Base-by-base conservation (phyloP, 2,329 filamentous ascomycete genomes). In the Myrmaecium sp. region DNA sequence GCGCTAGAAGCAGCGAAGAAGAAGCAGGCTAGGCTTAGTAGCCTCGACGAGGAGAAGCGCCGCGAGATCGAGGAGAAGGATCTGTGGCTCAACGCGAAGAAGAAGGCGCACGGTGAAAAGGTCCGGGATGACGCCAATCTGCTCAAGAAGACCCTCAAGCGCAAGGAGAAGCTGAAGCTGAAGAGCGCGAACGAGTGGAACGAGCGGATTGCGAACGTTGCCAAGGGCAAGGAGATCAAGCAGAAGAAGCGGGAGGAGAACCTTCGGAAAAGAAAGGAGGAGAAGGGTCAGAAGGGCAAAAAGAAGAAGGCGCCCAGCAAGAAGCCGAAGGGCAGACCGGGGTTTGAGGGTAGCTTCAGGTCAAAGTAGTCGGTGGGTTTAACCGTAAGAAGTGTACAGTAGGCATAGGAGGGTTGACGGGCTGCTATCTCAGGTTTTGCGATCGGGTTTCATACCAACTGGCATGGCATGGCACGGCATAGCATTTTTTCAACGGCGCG, bases 41-140 rank as follows among this genome's bases (percentile, higher is more conserved):
- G 60, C 15, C 68, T 93, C 43, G 78, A 86, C 40, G 69, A 75
- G 1, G 68, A 71, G 37, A 92, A 93, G 57, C 76, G 78, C 30
- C 74, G 74, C 34, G 80, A 92, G 32, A 75, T 95, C 23, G 73
- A 83, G 33, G 81, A 94, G 53, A 95, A 95, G 60, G 86, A 98
- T 43, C 62, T 74, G 31, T 98, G 89, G 89, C 62, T 94, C 32
- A 86, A 79, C 25, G 89, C 89, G 3, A 77, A 86, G 53, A 81
- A 82, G 53, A 73, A 78, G 14, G 82, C 77, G 2, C 80, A 92
- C 49, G 89, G 89, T 25, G 84, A 93, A 46, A 79, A 81, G 47
- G 75, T 94, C 17, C 73, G 72, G 33, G 83, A 95, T 44, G 82
- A 93, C 49, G 81, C 82, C 35, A 71, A 68, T 23, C 57, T 93